Evolutionary conservation across 148 eudicot species (phyloP), one percentile per base, ranked within the genome.

Genomic region (Euryodendron excelsum): DNA sequence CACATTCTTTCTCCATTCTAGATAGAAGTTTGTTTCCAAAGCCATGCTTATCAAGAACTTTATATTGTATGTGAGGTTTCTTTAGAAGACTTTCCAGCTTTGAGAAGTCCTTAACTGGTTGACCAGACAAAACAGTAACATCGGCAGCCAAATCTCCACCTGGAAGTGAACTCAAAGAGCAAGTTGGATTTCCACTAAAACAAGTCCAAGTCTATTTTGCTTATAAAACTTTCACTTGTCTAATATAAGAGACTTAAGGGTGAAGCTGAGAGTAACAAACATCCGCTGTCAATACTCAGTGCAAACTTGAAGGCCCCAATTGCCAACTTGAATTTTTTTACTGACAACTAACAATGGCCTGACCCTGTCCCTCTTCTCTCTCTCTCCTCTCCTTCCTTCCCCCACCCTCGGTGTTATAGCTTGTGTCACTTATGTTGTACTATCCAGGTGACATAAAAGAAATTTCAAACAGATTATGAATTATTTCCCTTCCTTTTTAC

Each of bases 1-100:
- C 88, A 67, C 99, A 93, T 80, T 90, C 90, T 85, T 96, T 96
- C 85, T 96, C 99, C 85, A 87, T 83, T 81, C 86, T 89, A 73
- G 95, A 84, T 61, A 96, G 84, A 73, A 81, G 76, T 64, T 81
- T 76, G 76, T 85, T 88, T 59, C 99, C 98, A 84, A 87, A 92
- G 48, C 97, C 97, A 87, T 96, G 95, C 83, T 92, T 93, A 76
- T 96, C 99, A 83, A 96, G 78, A 79, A 96, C 72, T 83, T 90
- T 86, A 82, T 96, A 96, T 69, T 83, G 87, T 66, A 96, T 78
- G 72, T 93, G 98, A 53, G 99, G 99, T 82, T 92, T 96, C 86
- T 93, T 96, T 50, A 96, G 98, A 81, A 96, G 86, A 81, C 89
- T 83, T 79, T 93, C 99, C 74, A 96, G 79, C 21, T 98, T 89